Evolutionary conservation across 345 rosid species (phyloP), one percentile per base, ranked within the genome.

Genomic region (Balakata baccata): DNA sequence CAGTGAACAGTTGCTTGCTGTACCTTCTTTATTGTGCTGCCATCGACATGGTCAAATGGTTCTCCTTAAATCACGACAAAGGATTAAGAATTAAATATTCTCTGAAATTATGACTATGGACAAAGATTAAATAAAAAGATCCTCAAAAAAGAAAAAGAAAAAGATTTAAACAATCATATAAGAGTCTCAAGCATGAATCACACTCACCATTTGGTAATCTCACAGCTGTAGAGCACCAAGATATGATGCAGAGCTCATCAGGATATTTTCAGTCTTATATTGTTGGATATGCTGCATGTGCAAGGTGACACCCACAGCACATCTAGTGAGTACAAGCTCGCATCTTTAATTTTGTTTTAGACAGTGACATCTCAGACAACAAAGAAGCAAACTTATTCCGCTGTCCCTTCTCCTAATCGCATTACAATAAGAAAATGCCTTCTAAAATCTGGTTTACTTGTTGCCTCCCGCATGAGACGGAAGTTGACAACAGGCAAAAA

Each of bases 281-380:
- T 41, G 64, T 7, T 57, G 66, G 67, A 45, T 45, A 23, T 57
- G 22, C 38, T 59, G 68, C 68, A 22, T 41, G 25, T 23, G 76
- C 70, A 13, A 20, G 53, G 64, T 64, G 58, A 5, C 29, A 62
- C 51, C 58, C 74, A 20, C 50, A 53, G 58, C 77, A 34, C 51
- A 59, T 39, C 59, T 64, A 74, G 65, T 49, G 29, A 70, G 5
- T 54, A 54, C 68, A 70, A 14, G 62, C 56, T 13, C 17, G n/a
- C n/a, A 51, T 51, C 56, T 51, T 13, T 51, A 13, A n/a, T 51
- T 51, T 51, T 51, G n/a, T 51, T 47, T 51, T n/a, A 51, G 14
- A 51, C 56, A 51, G 4, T 51, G 14, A 51, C 17, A 6, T 51
- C 17, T 17, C n/a, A n/a, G 53, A 39, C 17, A 39, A 58, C 46